Conservation (phyloP, 208 protist species). For the Trypanosoma vivax region DNA sequence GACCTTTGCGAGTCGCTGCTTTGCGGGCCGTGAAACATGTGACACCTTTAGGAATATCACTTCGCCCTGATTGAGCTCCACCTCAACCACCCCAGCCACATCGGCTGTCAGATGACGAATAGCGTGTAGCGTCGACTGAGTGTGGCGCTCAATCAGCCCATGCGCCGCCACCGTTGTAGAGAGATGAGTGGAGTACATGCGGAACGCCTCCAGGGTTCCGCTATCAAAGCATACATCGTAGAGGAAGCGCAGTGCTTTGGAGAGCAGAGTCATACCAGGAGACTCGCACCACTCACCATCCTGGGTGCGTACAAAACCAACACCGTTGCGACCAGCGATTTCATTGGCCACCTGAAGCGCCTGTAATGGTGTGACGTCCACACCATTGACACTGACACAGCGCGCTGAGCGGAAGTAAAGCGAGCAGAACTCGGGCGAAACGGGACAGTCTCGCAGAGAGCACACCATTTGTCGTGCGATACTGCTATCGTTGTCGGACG, state of each 20-base stretch:
- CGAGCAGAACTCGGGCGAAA: constrained; percentile 74
- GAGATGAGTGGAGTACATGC: constrained; percentile 71
- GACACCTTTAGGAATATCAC: constrained; percentile 85
- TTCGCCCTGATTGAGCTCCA: constrained; percentile 86
- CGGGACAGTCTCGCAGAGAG: constrained; percentile 51
- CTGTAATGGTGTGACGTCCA: constrained; percentile 69
- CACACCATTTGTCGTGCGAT: constrained; percentile 52
- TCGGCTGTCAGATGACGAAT: constrained; percentile 67
- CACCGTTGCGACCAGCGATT: constrained; percentile 82
- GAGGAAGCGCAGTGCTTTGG: constrained; percentile 59
- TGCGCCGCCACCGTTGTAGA: constrained; percentile 55
- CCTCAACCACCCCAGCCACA: constrained; percentile 76
- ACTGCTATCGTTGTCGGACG: constrained; percentile 48
- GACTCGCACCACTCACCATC: constrained; percentile 88
- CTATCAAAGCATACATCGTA: constrained; percentile 88
- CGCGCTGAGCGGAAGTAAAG: constrained; percentile 65
- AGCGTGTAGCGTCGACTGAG: constrained; percentile 76
- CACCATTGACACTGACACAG: constrained; percentile 81
- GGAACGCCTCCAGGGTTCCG: constrained; percentile 62
- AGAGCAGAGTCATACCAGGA: constrained; percentile 84
- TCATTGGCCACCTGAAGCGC: constrained; percentile 83
- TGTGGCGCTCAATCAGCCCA: constrained; percentile 75
- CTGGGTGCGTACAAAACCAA: constrained; percentile 71
- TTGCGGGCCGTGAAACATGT: constrained; percentile 37
- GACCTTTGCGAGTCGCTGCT: constrained; percentile 37